Evolutionary conservation across 352 stramenopile genomes (phyloP), one percentile per base, ranked within the genome.

Genomic region (Pythium sp.): DNA sequence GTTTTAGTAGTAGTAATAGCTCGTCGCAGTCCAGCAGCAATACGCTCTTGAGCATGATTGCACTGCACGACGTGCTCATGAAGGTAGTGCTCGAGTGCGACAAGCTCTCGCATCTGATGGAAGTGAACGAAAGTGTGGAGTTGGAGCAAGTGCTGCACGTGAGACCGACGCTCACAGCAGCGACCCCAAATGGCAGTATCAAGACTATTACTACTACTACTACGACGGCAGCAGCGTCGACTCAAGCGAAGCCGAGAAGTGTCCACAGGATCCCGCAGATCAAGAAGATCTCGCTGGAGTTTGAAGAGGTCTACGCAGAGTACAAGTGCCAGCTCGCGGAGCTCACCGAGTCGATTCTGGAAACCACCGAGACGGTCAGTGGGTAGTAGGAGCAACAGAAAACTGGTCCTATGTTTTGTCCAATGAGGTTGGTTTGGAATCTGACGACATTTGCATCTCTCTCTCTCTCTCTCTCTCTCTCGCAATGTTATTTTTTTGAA

Each of bases 291-390:
- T 79, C 79, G 43, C 34, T 80, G 20, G 82, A 89, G 58, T 78
- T 88, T 51, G 76, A 80, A 36, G 69, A 79, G 6, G 55, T 80
- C 43, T 68, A 77, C 36, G 76, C 78, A 15, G 78, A 89, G 61
- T 75, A 69, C 70, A 89, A 89, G 32, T 72, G 81, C 20, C 66
- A 82, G 28, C 72, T 91, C 46, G 82, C 79, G 1, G 72, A 84
- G 62, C 67, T 91, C 36, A 86, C 77, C 4, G 82, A 91, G 26
- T 80, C 67, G 36, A 73, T 91, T n/a, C 24, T 84, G 11, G 81
- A 91, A 6, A 76, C 76, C 24, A 63, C 79, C 7, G 79, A 87
- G 47, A 61, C 62, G 73, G 78, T 81, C 63, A 18, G 61, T 61
- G 22, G 8, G 28, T 22, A 7, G n/a, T 18, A n/a, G 20, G 8